phyloP scores from a whole-genome alignment of 352 stramenopile genomes.

The Globisporangium spiculum region DNA sequence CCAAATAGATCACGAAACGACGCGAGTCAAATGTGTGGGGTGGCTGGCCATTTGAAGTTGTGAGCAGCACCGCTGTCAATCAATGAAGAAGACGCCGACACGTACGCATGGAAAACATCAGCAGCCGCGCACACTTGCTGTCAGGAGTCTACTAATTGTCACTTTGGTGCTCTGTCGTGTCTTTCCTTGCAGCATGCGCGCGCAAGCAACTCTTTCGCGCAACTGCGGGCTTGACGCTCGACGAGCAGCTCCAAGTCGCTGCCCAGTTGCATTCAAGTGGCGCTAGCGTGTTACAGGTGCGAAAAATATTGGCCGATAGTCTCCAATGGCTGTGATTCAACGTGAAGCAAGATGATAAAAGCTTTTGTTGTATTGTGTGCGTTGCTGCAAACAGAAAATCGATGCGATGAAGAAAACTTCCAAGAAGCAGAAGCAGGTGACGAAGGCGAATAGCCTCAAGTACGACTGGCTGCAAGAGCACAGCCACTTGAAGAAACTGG shows the following conservation, averaged over 20 bases:
- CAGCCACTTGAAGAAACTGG: slow-evolving; percentile 53
- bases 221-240: slow-evolving; percentile 57
- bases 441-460: slow-evolving; percentile 60
- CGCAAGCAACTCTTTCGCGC: slow-evolving; percentile 68
- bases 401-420: slow-evolving; percentile 61
- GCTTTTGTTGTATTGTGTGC: background rate
- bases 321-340: background rate
- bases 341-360: background rate
- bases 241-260: slow-evolving; percentile 61
- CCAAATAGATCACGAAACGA: slow-evolving; percentile 7
- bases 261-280: slow-evolving; percentile 44
- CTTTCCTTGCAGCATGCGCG: slow-evolving; percentile 1
- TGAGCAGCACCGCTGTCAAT: background rate
- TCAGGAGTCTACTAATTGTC: background rate
- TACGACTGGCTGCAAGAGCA: slow-evolving; percentile 77
- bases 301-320: background rate
- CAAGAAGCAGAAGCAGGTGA: slow-evolving; percentile 54
- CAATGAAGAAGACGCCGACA: slow-evolving; percentile 9
- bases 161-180: background rate
- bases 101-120: background rate
- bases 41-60: background rate
- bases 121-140: background rate
- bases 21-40: background rate
- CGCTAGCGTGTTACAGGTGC: slow-evolving; percentile 49
- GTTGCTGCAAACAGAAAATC: slow-evolving; percentile 38